Base-by-base conservation (phyloP, 176 grass and related monocot genomes). In the Musa itinerans region DNA sequence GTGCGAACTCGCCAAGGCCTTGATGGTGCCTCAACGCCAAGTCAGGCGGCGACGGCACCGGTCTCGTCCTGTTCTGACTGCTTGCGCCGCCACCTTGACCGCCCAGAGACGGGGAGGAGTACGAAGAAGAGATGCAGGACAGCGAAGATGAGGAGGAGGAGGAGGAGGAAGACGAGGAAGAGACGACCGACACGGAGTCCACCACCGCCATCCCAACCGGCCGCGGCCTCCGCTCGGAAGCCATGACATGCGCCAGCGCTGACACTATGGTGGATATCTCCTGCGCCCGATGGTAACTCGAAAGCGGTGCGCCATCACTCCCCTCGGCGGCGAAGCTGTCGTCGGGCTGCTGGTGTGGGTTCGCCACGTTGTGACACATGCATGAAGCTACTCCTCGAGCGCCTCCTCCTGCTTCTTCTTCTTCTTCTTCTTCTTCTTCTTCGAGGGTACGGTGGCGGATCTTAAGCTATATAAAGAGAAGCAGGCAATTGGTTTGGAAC, bases 241-340 rank as follows among this genome's bases (percentile, higher is more conserved):
- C 77, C 51, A 97, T 56, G 62, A 97, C 93, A 25, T 86, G 78
- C 62, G 74, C 79, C 71, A 97, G 82, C 73, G 93, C 87, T 20
- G 88, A 90, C 61, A 93, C 93, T 85, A 97, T 90, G 34, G 81
- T 72, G 0, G 88, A 89, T 73, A 86, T 69, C 85, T 93, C 93
- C 76, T 74, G 81, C 53, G 10, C 87, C 66, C 86, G 90, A 59
- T 79, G 72, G 78, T 78, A 73, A 0, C 72, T 77, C 1, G 93
- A 86, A 22, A 96, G 69, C 76, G 88, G 13, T 23, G 24, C 73
- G 6, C 17, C 50, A 2, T 65, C 53, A 13, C 19, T 27, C 24
- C 24, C 29, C 75, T 79, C 84, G 86, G 1, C 82, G 48, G 71
- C 19, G 67, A 71, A 54, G 66, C 74, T 53, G 3, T 75, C 76